These are phyloP conservation scores for Leishmania gerbilli DNA, from an alignment of 208 protist species.

Conservation along the genomic window DNA sequence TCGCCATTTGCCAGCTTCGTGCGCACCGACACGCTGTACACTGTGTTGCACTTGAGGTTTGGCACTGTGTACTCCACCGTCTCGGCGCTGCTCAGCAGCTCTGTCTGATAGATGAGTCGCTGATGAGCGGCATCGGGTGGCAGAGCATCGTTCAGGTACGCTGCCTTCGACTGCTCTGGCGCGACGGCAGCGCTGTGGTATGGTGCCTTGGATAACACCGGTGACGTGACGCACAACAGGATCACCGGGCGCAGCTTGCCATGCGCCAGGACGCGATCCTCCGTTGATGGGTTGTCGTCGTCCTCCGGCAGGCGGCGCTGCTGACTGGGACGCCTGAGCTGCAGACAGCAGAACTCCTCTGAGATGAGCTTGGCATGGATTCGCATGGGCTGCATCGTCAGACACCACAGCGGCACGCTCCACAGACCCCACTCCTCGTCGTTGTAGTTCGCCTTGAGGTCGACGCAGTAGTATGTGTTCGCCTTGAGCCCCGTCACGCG, in stretches of 20 bases:
- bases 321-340: slow-evolving; percentile 66
- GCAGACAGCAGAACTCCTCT: slow-evolving; percentile 86
- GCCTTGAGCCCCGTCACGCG: slow-evolving; percentile 73
- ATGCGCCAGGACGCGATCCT: slow-evolving; percentile 35
- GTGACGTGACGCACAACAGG: slow-evolving; percentile 93
- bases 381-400: slow-evolving; percentile 90
- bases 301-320: slow-evolving; percentile 85
- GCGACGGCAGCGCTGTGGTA: slow-evolving; percentile 37
- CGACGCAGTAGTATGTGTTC: slow-evolving; percentile 93
- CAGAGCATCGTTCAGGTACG: slow-evolving; percentile 62
- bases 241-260: slow-evolving; percentile 78
- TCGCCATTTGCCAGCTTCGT: slow-evolving; percentile 85
- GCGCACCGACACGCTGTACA: slow-evolving; percentile 87
- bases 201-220: slow-evolving; percentile 59
- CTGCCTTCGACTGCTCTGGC: slow-evolving; percentile 30
- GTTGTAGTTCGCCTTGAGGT: slow-evolving; percentile 94
- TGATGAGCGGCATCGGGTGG: slow-evolving; percentile 71
- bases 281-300: slow-evolving; percentile 78
- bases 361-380: slow-evolving; percentile 89
- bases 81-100: slow-evolving; percentile 64
- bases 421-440: slow-evolving; percentile 93
- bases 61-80: slow-evolving; percentile 78
- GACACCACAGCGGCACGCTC: slow-evolving; percentile 89
- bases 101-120: slow-evolving; percentile 88
- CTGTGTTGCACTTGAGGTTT: slow-evolving; percentile 86